Base-by-base conservation (phyloP, 352 stramenopile genomes). In the Phytophthora parvispora region DNA sequence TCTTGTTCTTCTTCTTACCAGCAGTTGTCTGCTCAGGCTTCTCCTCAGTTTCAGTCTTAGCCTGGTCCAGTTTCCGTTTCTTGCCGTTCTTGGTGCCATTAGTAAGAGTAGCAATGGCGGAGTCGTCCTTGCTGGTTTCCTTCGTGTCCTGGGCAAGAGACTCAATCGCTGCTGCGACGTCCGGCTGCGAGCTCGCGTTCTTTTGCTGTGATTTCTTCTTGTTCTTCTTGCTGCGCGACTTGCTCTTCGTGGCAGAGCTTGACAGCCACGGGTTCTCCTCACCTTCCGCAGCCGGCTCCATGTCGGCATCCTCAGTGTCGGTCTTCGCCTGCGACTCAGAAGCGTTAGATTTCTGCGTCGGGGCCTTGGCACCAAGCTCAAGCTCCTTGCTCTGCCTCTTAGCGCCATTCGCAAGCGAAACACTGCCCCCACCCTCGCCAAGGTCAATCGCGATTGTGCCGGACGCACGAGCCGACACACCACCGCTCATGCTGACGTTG, bases 181-280 rank as follows among this genome's bases (percentile, higher is more conserved):
- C 68, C 27, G 69, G 66, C 6, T 78, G 69, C 16, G 72, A 59
- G 27, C 60, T 67, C 28, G 63, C 78, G 3, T 74, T 78, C 62
- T 84, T 91, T 47, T 78, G 70, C 36, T 78, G 67, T 22, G 56
- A 52, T 56, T 81, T 88, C 48, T 77, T 77, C 52, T 87, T 89
- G 43, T 80, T 89, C 65, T 89, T 89, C 68, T 92, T 93, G 45
- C 70, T 85, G 53, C 80, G 80, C 50, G 85, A 87, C 64, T 91
- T 92, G 63, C 51, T 81, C 70, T 90, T 90, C 32, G 78, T 88
- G 10, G 72, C 70, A 0, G 74, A 60, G 36, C 61, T 77, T 15
- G 72, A 87, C 16, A 93, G 57, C 86, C 86, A 94, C 52, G 86
- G 86, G 67, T 94, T 94, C 53, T 92, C 84, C 50, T 88, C 83